These are phyloP conservation scores for Lepiota brunneoincarnata DNA, from an alignment of 768 basidiomycete genomes.

Conservation along the genomic window DNA sequence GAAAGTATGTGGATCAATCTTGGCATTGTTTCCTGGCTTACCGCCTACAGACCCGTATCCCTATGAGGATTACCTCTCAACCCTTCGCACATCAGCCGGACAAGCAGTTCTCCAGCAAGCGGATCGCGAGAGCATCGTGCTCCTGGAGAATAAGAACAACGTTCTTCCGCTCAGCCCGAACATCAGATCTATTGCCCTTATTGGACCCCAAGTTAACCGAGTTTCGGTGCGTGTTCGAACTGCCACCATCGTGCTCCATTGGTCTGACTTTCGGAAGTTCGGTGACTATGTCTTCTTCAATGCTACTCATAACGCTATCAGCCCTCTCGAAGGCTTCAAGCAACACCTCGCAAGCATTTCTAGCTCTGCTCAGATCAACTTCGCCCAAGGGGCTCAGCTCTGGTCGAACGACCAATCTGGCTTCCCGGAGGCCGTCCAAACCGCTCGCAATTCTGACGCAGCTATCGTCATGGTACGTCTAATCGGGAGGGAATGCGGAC, in stretches of 20 bases:
- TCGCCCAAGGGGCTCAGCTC: conserved; percentile 63
- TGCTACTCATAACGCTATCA: conserved; percentile 53
- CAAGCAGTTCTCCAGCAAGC: conserved; percentile 47
- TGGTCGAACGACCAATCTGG: conserved; percentile 65
- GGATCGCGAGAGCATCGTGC: conserved; percentile 59
- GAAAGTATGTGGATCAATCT: conserved; percentile 44
- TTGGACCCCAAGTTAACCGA: conserved; percentile 62
- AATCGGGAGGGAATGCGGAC: neutral
- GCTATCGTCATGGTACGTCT: conserved; percentile 60
- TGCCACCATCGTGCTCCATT: neutral
- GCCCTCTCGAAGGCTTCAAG: conserved; percentile 61
- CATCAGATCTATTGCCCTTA: conserved; percentile 52
- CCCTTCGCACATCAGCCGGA: conserved; percentile 53
- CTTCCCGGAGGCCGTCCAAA: conserved; percentile 50
- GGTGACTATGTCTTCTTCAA: conserved; percentile 75
- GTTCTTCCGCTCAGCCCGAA: conserved; percentile 51
- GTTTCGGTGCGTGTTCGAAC: conserved; percentile 43
- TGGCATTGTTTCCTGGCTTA: neutral
- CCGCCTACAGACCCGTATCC: conserved; percentile 55
- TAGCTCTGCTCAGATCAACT: conserved; percentile 53
- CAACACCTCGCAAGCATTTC: conserved; percentile 46
- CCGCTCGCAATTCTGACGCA: conserved; percentile 53
- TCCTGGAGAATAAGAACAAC: conserved; percentile 55
- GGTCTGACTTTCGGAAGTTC: conserved; percentile 31
- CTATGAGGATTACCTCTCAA: conserved; percentile 53